Percentiles rank a stretch among this genome's conserved stretches.
Evolutionary conservation across 345 rosid species (phyloP).

Genomic region (Sonneratia alba): DNA sequence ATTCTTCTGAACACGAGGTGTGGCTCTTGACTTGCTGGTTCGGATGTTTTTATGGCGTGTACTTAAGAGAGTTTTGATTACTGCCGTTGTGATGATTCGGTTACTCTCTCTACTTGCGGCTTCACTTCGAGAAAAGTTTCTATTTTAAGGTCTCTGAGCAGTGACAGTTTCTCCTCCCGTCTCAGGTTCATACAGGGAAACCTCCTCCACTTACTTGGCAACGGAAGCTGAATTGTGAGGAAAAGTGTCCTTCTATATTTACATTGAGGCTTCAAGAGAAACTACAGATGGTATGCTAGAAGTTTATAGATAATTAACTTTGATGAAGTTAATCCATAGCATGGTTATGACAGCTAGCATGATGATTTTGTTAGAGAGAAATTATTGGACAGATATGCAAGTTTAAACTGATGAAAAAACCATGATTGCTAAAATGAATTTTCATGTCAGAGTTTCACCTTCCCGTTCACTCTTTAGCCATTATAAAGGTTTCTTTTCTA

Average conservation of each 20-base stretch:
- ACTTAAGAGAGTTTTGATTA: neutral
- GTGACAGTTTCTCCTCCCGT: neutral
- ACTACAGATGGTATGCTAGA: conserved; percentile 39
- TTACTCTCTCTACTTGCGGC: neutral
- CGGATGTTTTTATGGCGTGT: neutral
- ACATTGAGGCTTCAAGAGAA: conserved; percentile 30
- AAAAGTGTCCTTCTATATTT: conserved; percentile 28
- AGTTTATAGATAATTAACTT: neutral
- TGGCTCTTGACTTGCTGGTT: conserved; percentile 1
- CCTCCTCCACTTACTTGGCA: conserved; percentile 52
- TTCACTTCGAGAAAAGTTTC: neutral
- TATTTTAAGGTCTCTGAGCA: neutral
- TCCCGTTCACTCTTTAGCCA: neutral
- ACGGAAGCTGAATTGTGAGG: conserved; percentile 31
- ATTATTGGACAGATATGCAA: neutral
- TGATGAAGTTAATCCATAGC: neutral
- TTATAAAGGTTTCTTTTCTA: neutral
- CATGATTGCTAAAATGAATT: neutral
- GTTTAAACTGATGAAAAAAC: neutral
- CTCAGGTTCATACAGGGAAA: conserved; percentile 31
- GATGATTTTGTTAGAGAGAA: neutral
- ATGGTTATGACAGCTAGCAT: neutral
- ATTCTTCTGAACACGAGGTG: conserved; percentile 17
- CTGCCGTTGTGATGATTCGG: neutral
- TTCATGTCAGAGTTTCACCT: neutral